Percentiles rank a stretch among this genome's conserved stretches.
Evolutionary conservation across 345 rosid genomes (phyloP).

Genomic region (Combretum micranthum): DNA sequence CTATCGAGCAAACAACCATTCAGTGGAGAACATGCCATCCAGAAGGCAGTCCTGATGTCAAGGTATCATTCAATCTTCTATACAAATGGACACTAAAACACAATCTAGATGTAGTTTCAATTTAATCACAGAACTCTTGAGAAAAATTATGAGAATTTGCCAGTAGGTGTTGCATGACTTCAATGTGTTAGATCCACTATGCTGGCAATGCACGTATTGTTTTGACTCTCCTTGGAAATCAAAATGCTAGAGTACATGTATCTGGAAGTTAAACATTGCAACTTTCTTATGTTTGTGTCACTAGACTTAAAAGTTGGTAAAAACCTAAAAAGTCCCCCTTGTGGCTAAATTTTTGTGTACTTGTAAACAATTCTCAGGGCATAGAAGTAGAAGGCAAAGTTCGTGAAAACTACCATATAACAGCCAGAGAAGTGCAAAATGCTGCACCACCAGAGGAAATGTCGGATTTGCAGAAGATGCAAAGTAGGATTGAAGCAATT

Average conservation of each 20-base stretch:
- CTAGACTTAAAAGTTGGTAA: too few species aligned
- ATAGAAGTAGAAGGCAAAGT: conserved; percentile 8
- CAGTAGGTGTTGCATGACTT: too few species aligned
- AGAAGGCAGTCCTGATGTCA: neutral
- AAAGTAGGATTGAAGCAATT: conserved; percentile 39
- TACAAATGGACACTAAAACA: too few species aligned
- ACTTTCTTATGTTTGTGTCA: too few species aligned
- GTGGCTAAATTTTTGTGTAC: neutral
- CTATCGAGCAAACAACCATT: conserved; percentile 45
- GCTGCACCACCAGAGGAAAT: conserved; percentile 28
- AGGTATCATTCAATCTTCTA: conserved; percentile 5
- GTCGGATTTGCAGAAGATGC: conserved; percentile 46
- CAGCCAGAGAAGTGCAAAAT: conserved; percentile 18
- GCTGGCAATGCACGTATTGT: too few species aligned
- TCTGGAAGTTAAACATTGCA: too few species aligned
- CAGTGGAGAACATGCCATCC: conserved; percentile 6
- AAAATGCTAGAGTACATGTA: too few species aligned
- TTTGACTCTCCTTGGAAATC: too few species aligned
- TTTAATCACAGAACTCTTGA: neutral
- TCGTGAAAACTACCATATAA: conserved; percentile 20
- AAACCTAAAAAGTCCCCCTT: too few species aligned
- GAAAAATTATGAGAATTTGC: too few species aligned
- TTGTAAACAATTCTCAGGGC: conserved; percentile 10
- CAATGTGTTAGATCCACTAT: too few species aligned
- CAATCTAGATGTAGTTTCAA: neutral